These are phyloP conservation scores for Pharus latifolius DNA, from an alignment of 176 grass and related monocot species.

Conservation along the genomic window DNA sequence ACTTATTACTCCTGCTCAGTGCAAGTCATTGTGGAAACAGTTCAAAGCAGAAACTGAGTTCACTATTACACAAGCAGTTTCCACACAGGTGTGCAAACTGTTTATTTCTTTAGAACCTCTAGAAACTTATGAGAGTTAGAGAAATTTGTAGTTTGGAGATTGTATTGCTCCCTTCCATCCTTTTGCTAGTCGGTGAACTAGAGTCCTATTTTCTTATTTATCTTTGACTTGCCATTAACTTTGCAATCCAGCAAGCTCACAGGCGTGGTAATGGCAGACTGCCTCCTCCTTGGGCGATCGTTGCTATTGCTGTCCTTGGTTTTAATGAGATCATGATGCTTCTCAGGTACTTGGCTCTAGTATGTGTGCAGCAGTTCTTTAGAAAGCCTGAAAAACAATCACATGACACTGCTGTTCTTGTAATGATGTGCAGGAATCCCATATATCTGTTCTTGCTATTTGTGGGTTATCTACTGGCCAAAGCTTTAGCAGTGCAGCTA, in stretches of 20 bases:
- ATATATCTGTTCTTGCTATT: slow-evolving; percentile 73
- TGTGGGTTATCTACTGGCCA: slow-evolving; percentile 53
- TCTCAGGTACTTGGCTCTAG: slow-evolving; percentile 21
- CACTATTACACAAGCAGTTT: slow-evolving; percentile 70
- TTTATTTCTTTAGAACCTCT: neutral
- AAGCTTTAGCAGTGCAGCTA: slow-evolving; percentile 68
- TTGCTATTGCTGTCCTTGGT: slow-evolving; percentile 70
- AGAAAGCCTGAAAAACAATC: neutral
- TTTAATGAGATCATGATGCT: slow-evolving; percentile 89
- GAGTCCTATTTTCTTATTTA: neutral
- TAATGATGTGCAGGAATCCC: slow-evolving; percentile 62
- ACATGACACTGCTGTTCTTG: slow-evolving; percentile 12
- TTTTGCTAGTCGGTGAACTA: neutral
- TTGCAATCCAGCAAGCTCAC: slow-evolving; percentile 63
- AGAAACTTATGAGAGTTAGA: neutral
- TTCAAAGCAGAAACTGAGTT: slow-evolving; percentile 81
- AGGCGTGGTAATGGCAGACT: slow-evolving; percentile 47
- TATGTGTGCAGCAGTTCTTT: neutral
- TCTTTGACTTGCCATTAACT: slow-evolving; percentile 5
- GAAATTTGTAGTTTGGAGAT: neutral
- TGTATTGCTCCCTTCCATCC: neutral
- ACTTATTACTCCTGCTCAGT: slow-evolving; percentile 75
- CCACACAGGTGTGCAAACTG: slow-evolving; percentile 48
- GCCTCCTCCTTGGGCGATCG: slow-evolving; percentile 84
- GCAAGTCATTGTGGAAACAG: slow-evolving; percentile 77